Base-by-base conservation (phyloP, 352 stramenopile genomes). In the Phytopythium litorale region DNA sequence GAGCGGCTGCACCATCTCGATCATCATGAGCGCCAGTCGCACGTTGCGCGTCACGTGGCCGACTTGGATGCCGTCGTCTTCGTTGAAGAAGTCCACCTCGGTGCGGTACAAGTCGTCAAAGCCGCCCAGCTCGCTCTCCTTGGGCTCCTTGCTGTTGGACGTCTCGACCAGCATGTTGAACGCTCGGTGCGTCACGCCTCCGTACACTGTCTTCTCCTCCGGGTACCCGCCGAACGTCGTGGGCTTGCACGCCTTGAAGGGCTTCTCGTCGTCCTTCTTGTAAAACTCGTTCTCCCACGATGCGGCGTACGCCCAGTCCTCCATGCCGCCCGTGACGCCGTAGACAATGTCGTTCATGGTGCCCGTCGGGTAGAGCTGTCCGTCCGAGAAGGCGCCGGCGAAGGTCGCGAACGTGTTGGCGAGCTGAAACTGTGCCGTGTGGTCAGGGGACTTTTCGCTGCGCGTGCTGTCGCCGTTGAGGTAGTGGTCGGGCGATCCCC, bases 91-190 rank as follows among this genome's bases (percentile, higher is more conserved):
- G 54, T 92, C 81, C 23, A 94, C 63, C 9, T 93, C 84, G 0
- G 73, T 58, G 35, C 75, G 58, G 56, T 93, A 93, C 15, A 96
- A 16, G 48, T 92, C 82, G 21, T 85, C 72, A 23, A 74, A 73
- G 8, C 68, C 73, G 16, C 97, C 97, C 30, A 99, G 71, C 4
- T 79, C 60, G 18, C 56, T 62, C 56, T 88, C 72, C 4, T 46
- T 50, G 0, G 96, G 96, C 25, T 88, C 70, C 61, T 99, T 99
- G n/a, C 59, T 74, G 61, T 97, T 70, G 32, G 91, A 97, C 5
- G 96, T 98, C 69, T 99, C 97, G 33, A 99, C 87, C 1, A 99
- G 75, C 67, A 99, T 97, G 56, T 98, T 99, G 67, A 99, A 98
- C 13, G 89, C 82, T 19, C 97, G 88, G 49, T 99, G 81, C 13